Evolutionary conservation across 2,329 filamentous ascomycete genomes (phyloP), one percentile per base, ranked within the genome.

Genomic region (Stachybotrys chlorohalonatus): DNA sequence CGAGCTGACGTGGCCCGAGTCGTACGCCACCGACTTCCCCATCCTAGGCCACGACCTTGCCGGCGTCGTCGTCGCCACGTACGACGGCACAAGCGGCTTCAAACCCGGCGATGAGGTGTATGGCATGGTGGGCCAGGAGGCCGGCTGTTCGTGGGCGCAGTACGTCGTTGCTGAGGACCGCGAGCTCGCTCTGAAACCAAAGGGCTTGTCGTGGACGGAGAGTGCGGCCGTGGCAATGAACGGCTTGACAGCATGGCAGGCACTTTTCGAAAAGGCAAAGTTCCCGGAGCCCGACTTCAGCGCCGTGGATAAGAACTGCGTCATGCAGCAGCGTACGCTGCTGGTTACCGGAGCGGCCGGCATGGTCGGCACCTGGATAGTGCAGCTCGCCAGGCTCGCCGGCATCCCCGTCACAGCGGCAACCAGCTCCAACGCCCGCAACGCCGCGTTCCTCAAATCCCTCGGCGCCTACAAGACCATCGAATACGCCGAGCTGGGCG

Each of bases 51-150:
- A 59, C 49, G 57, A 58, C 30, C 51, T 60, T 17, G 54, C 55
- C 5, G 61, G 57, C 5, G 52, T 60, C 3, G 53, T 61, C 17
- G 49, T 52, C n/a, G 52, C 31, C 2, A 36, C 51, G 9, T 48
- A 51, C 24, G 58, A 56, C 9, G 52, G 53, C 7, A 48, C 54
- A 42, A 61, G 57, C 16, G 56, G 51, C 16, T 70, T 73, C 50
- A 59, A 59, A 15, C 54, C 61, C 16, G 68, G 65, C 1, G 62
- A 64, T 49, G 59, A 68, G 47, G 61, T 68, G 17, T 70, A 62
- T 47, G 62, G 49, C 31, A 51, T 51, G 49, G n/a, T 51, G 5
- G 16, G 32, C 30, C 9, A 32, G 11, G 9, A 51, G 5, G 49
- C 11, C 15, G 49, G 49, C 11, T 51, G 49, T 16, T 51, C 49